A percentile compares a stretch with the other conserved stretches of the same genome.
Evolutionary conservation across 352 stramenopile species (phyloP).

Genomic region (Discostella stelligera): DNA sequence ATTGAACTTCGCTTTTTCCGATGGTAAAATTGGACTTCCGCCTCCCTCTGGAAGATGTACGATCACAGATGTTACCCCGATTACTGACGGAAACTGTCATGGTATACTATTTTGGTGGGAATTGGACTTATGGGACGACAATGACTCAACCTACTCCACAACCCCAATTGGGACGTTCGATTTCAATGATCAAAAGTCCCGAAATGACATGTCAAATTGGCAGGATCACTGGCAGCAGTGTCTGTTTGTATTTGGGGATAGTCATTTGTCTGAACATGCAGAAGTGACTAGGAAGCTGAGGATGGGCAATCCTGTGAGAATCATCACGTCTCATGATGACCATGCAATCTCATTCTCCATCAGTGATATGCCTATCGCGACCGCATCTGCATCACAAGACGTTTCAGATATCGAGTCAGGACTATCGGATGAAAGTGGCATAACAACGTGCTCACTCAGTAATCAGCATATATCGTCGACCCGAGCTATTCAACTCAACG

Average conservation of each 20-base stretch:
- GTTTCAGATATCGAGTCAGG: not conserved
- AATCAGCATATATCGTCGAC: slow-evolving; percentile 24
- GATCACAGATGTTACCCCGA: slow-evolving; percentile 29
- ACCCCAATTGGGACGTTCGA: slow-evolving; percentile 26
- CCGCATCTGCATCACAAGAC: not conserved
- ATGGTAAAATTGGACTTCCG: slow-evolving; percentile 45
- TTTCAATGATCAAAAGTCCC: not conserved
- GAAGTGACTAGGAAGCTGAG: slow-evolving; percentile 24
- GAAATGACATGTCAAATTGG: slow-evolving; percentile 29
- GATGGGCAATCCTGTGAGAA: slow-evolving; percentile 25
- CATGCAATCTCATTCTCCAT: slow-evolving; percentile 57
- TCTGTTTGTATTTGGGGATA: slow-evolving; percentile 61
- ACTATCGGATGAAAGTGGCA: not conserved
- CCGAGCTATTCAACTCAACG: slow-evolving; percentile 69
- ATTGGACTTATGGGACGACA: slow-evolving; percentile 57
- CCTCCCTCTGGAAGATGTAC: slow-evolving; percentile 31
- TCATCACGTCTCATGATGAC: slow-evolving; percentile 55
- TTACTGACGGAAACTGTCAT: slow-evolving; percentile 42
- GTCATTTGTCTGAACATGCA: slow-evolving; percentile 1
- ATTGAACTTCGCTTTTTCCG: slow-evolving; percentile 67
- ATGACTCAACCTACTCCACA: slow-evolving; percentile 59
- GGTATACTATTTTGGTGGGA: slow-evolving; percentile 81
- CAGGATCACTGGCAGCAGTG: slow-evolving; percentile 84
- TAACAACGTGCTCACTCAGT: not conserved
- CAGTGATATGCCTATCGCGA: not conserved